Evolutionary conservation across 2,329 filamentous ascomycete species (phyloP).

Genomic region (Colletotrichum eremochloae): DNA sequence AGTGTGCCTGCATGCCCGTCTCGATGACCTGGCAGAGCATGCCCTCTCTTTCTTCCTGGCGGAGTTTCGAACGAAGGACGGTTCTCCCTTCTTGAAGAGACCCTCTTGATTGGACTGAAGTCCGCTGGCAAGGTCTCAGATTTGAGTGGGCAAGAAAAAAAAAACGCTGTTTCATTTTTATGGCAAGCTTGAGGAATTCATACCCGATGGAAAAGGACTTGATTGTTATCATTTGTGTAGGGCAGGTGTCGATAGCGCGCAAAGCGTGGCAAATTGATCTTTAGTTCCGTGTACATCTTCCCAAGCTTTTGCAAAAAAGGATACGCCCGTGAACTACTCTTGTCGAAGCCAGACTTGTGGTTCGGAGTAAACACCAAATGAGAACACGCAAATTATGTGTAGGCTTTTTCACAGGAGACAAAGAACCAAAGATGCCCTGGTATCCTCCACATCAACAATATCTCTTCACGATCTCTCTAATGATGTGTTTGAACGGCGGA

Average conservation of each 20-base stretch:
- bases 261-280: constrained; percentile 28
- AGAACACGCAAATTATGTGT: neutral
- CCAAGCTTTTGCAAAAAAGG: neutral
- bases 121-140: neutral
- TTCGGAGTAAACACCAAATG: accelerated
- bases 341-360: neutral
- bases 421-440: neutral
- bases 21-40: neutral
- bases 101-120: neutral
- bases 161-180: neutral
- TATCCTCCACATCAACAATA: no score
- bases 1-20: no score
- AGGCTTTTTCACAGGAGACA: neutral
- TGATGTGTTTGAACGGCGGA: neutral
- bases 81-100: neutral
- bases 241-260: constrained; percentile 11
- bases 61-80: neutral
- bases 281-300: constrained; percentile 34
- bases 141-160: neutral
- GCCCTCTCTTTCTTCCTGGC: no score
- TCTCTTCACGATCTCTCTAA: neutral
- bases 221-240: neutral
- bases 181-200: neutral
- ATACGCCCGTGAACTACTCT: neutral
- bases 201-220: neutral